phyloP scores from a whole-genome alignment of 2,329 filamentous ascomycete genomes.

The Colletotrichum tofieldiae region DNA sequence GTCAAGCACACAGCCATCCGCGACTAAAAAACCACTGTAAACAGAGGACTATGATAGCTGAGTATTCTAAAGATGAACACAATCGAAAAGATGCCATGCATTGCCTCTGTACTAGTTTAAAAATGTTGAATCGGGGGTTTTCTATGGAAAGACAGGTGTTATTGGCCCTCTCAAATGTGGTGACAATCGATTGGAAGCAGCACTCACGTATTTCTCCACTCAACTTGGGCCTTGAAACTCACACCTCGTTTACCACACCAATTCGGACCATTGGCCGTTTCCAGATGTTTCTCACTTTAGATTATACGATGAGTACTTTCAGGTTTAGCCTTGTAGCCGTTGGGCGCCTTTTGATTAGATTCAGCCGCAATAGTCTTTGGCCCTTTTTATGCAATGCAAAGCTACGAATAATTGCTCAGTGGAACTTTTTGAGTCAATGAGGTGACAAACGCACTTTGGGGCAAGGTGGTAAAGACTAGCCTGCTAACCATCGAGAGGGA shows the following conservation, averaged over 20 bases:
- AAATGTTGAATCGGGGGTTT: too few relatives aligned
- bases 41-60: not conserved
- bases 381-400: not conserved
- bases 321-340: not conserved
- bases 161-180: not conserved
- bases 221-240: not conserved
- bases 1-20: constrained; percentile 6
- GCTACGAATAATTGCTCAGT: not conserved
- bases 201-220: not conserved
- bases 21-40: not conserved
- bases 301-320: not conserved
- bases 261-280: not conserved
- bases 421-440: not conserved
- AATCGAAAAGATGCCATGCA: too few relatives aligned
- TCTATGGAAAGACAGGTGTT: not conserved
- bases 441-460: not conserved
- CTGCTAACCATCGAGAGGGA: too few relatives aligned
- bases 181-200: not conserved
- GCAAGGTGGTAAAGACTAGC: not conserved
- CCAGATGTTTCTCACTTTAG: not conserved
- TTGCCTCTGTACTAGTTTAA: too few relatives aligned
- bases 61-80: too few relatives aligned
- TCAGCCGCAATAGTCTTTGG: not conserved
- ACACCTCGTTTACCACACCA: not conserved
- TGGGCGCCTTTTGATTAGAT: not conserved